Evolutionary conservation across 139 green algal species (phyloP), one percentile per base, ranked within the genome.

Genomic region (Nannochloris sp.): DNA sequence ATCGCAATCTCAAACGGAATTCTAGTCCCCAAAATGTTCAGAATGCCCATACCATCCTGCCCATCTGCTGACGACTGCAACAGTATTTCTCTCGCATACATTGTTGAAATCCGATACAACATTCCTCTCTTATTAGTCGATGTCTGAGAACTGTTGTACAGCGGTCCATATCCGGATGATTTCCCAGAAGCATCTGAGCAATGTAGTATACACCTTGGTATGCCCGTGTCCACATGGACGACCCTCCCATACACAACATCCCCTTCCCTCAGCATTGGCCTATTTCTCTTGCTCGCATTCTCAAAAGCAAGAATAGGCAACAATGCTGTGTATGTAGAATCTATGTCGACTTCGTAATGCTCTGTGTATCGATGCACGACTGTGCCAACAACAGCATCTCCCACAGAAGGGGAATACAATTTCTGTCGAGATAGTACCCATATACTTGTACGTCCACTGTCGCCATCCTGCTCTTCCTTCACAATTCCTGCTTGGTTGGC

Each of bases 271-370:
- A 92, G 59, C 43, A 83, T 80, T 31, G 89, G 89, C 3, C 84
- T 70, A 73, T 93, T 96, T 30, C 87, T 74, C 30, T 80, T 73
- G 1, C 86, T 93, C 43, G 83, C 89, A 3, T 82, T 82, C 53
- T 95, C 87, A 63, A 95, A 96, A 0, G 82, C 79, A 8, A 93
- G 80, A 51, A 85, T 75, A 1, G 85, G 85, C 53, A 96, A 73
- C 37, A 81, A 57, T 11, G 81, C 87, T 0, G 67, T 56, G 60
- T 86, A 88, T 5, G 87, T 82, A 5, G 55, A 86, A 10, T 69
- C 61, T 48, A 95, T 88, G 79, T 96, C 89, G 5, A 96, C 83
- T 1, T 28, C 63, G 44, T 85, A 91, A 67, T 82, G 84, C 65
- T 95, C 89, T 31, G 63, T 55, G 56, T 85, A 67, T 49, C 76